Conservation (phyloP, 2,329 filamentous ascomycete species). For the Dendryphion nanum region DNA sequence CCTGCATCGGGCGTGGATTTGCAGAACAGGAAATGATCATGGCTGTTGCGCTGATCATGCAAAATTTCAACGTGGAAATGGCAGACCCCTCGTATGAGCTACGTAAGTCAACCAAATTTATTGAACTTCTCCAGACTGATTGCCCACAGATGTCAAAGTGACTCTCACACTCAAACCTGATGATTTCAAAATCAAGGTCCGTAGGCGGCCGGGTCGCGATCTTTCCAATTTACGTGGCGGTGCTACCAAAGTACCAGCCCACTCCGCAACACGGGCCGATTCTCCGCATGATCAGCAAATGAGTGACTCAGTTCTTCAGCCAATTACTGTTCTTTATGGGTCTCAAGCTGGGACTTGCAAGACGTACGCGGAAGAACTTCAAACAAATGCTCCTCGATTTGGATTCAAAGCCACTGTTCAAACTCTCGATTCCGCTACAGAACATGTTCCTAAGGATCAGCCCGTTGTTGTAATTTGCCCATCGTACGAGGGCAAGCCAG, state of each 20-base stretch:
- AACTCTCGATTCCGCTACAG: slow-evolving; percentile 61
- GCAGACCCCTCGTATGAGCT: slow-evolving; percentile 62
- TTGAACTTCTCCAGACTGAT: slow-evolving; percentile 2
- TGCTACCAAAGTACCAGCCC: slow-evolving; percentile 2
- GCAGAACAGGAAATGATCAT: slow-evolving; percentile 65
- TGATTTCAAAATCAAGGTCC: slow-evolving; percentile 58
- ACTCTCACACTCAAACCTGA: slow-evolving; percentile 64
- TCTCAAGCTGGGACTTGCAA: slow-evolving; percentile 76
- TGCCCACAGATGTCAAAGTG: slow-evolving; percentile 46
- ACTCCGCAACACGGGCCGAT: not conserved
- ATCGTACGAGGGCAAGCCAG: slow-evolving; percentile 72
- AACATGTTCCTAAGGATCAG: slow-evolving; percentile 58
- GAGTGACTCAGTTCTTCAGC: too few relatives aligned
- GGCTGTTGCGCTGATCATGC: slow-evolving; percentile 50
- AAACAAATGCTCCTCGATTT: slow-evolving; percentile 56
- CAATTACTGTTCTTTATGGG: slow-evolving; percentile 68
- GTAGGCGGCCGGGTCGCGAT: slow-evolving; percentile 9
- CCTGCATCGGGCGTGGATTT: slow-evolving; percentile 71
- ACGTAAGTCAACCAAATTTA: slow-evolving; percentile 2
- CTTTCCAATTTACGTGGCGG: slow-evolving; percentile 8
- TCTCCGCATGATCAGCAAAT: too few relatives aligned
- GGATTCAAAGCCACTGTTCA: slow-evolving; percentile 60
- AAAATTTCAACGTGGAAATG: slow-evolving; percentile 68
- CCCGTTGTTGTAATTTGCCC: slow-evolving; percentile 68
- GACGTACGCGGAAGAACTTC: slow-evolving; percentile 63